A percentile compares a stretch with the other conserved stretches of the same genome.
Conservation (phyloP, 495 filamentous ascomycete genomes). For the Penicillium pancosmium region DNA sequence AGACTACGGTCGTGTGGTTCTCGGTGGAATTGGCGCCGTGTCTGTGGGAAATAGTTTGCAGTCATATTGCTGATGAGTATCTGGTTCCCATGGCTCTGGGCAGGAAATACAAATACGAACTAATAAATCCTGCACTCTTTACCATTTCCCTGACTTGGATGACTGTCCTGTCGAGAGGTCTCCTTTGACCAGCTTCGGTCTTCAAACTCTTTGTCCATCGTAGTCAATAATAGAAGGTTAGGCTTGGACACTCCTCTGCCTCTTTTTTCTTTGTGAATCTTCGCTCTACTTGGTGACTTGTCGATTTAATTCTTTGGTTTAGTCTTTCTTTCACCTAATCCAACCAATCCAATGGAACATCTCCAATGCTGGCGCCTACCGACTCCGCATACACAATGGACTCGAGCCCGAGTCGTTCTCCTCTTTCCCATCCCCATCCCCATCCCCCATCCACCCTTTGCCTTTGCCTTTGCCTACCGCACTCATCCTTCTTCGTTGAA, state of each 20-base stretch:
- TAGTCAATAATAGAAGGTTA: background rate
- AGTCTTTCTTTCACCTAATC: background rate
- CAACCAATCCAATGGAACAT: background rate
- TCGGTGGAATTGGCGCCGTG: slow-evolving; percentile 5
- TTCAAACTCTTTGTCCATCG: background rate
- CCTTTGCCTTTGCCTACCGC: background rate
- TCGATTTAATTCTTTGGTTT: background rate
- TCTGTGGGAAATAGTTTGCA: slow-evolving; percentile 8
- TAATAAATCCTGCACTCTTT: slow-evolving; percentile 21
- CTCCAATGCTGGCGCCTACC: background rate
- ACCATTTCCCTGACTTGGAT: background rate
- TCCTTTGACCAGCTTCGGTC: background rate
- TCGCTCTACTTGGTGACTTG: background rate
- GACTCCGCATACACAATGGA: background rate
- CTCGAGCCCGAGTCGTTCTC: background rate
- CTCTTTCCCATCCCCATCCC: background rate
- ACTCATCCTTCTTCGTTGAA: background rate
- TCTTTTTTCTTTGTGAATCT: background rate
- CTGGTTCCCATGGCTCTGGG: slow-evolving; percentile 15
- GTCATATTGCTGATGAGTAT: slow-evolving; percentile 20
- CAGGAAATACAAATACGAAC: slow-evolving; percentile 32
- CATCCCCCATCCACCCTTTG: background rate
- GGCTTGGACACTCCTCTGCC: too few relatives aligned
- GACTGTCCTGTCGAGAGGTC: too few relatives aligned
- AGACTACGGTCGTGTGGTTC: slow-evolving; percentile 9